Evolutionary conservation across 495 filamentous ascomycete genomes (phyloP).

Genomic region (Aeminium ludgeri): DNA sequence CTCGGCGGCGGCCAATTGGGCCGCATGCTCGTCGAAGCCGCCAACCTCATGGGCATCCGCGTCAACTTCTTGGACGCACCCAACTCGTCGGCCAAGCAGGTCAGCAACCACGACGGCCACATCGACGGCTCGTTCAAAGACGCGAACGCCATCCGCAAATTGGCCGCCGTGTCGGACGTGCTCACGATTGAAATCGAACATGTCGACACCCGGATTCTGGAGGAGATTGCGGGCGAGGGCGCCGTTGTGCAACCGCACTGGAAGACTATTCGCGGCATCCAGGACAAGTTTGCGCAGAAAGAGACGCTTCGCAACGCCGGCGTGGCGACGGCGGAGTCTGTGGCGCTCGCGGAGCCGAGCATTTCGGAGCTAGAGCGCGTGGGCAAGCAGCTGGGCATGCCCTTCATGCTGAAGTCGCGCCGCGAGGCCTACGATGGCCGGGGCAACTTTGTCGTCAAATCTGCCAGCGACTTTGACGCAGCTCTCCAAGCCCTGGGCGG

Average conservation of each 20-base stretch:
- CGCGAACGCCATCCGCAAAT: conserved; percentile 50
- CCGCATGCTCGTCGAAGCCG: conserved; percentile 87
- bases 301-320: conserved; percentile 48
- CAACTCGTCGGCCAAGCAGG: conserved; percentile 76
- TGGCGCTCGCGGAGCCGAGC: conserved; percentile 37
- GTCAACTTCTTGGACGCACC: conserved; percentile 65
- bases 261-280: conserved; percentile 77
- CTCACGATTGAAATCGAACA: conserved; percentile 97
- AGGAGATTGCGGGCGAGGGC: conserved; percentile 54
- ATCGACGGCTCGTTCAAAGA: conserved; percentile 78
- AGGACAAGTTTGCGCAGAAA: conserved; percentile 94
- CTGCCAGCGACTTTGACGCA: conserved; percentile 45
- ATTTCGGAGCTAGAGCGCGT: conserved; percentile 45
- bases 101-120: conserved; percentile 56
- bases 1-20: conserved; percentile 69
- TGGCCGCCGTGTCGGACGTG: conserved; percentile 64
- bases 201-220: conserved; percentile 80
- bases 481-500: conserved; percentile 49
- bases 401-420: conserved; percentile 87
- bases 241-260: conserved; percentile 67
- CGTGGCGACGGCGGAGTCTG: conserved; percentile 56
- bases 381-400: conserved; percentile 54
- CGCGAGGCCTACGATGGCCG: conserved; percentile 90
- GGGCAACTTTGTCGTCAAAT: conserved; percentile 67
- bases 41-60: conserved; percentile 69